Evolutionary conservation across 1,139 yeast species (phyloP).

Genomic region (Yamadazyma buinensis): DNA sequence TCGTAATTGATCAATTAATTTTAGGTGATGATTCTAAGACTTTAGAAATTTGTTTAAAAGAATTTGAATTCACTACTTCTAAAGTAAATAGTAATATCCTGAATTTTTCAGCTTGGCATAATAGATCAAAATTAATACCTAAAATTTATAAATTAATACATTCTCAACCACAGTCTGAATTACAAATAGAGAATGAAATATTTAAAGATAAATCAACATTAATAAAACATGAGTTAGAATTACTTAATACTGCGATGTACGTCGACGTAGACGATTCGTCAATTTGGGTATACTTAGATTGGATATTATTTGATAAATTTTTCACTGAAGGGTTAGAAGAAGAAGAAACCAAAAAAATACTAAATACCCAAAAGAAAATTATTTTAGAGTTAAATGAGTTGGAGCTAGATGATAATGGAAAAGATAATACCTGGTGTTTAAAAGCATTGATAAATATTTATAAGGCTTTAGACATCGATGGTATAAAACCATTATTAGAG

Average conservation of each 20-base stretch:
- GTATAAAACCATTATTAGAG: slow-evolving; percentile 27
- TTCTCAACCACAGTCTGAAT: slow-evolving; percentile 10
- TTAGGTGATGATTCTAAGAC: slow-evolving; percentile 5
- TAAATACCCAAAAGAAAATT: slow-evolving; percentile 34
- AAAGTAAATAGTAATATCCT: slow-evolving; percentile 82
- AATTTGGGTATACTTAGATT: slow-evolving; percentile 82
- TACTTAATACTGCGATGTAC: slow-evolving; percentile 79
- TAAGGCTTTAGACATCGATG: slow-evolving; percentile 22
- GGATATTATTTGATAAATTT: slow-evolving; percentile 65
- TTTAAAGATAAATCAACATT: slow-evolving; percentile 2
- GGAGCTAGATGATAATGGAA: slow-evolving; percentile 56
- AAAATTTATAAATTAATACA: slow-evolving; percentile 30
- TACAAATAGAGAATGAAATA: neutral
- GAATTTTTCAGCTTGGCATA: slow-evolving; percentile 96
- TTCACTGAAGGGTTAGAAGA: slow-evolving; percentile 29
- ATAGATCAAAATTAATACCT: slow-evolving; percentile 69
- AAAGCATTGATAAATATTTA: slow-evolving; percentile 49
- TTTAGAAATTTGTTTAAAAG: slow-evolving; percentile 35
- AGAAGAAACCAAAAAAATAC: slow-evolving; percentile 21
- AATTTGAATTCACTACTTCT: slow-evolving; percentile 72
- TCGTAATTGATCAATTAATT: slow-evolving; percentile 45
- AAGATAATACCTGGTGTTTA: slow-evolving; percentile 69
- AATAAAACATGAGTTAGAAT: slow-evolving; percentile 55
- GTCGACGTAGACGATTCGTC: slow-evolving; percentile 95
- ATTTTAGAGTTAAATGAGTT: slow-evolving; percentile 56